Evolutionary conservation across 2,329 filamentous ascomycete genomes (phyloP), one percentile per base, ranked within the genome.

Genomic region (Cadophora luteo-olivacea): DNA sequence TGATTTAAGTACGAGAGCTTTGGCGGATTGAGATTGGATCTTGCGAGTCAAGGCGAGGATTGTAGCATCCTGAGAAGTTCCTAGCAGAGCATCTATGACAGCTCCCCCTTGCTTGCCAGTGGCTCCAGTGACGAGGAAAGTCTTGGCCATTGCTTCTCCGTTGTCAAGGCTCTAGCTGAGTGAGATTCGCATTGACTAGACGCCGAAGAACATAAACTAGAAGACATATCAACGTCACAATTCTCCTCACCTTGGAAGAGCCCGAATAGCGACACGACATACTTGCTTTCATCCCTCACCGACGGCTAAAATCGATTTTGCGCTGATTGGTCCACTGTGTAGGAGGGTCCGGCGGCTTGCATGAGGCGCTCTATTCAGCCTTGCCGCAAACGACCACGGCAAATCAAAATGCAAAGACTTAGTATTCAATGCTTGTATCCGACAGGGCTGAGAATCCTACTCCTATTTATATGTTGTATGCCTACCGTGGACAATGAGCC

Each of bases 1-100:
- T 0, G 83, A 82, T 67, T 41, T 41, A 9, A 80, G 76, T 16
- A 76, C 70, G 12, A 87, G 81, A n/a, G 77, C 76, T 72, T 84
- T 78, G 1, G 85, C 83, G 0, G 78, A 77, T 0, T 75, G 48
- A 1, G 82, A 84, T 9, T 77, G 73, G 0, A 79, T 70, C 67
- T 86, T 81, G 64, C 86, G 83, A 1, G 86, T 87, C 3, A 88
- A 78, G 3, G 85, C 86, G 32, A 86, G 80, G 61, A 89, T 84
- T 16, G 81, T 80, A 54, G 66, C 69, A 36, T 55, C 25, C 7
- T 55, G 33, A 3, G 63, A 29, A 4, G 68, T 36, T 29, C 58
- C 38, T 5, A 80, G 64, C 24, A 81, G 75, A 33, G 74, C 74
- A 6, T 76, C 67, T 33, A 82, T 75, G 2, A 81, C 69, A 3